Evolutionary conservation across 441 rosid species (phyloP).

Genomic region (Flueggea neowawraea): DNA sequence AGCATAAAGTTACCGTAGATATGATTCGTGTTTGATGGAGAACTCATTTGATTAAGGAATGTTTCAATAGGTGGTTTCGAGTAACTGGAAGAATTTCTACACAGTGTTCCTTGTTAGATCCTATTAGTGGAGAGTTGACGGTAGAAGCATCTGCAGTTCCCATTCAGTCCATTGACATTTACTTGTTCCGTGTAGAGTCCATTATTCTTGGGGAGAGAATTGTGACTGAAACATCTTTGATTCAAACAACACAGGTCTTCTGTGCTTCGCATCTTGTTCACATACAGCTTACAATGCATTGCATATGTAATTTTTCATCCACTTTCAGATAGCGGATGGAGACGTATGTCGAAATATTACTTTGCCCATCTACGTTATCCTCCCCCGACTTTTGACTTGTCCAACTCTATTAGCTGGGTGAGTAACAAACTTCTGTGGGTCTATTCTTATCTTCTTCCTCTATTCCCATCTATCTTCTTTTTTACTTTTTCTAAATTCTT

Average conservation of each 20-base stretch:
- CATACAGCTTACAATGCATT: slow-evolving; percentile 1
- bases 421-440: slow-evolving; percentile 2
- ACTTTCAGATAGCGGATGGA: slow-evolving; percentile 77
- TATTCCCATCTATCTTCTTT: slow-evolving; percentile 1
- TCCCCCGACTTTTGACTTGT: slow-evolving; percentile 82
- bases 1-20: too few relatives aligned
- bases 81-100: slow-evolving; percentile 76
- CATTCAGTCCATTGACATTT: slow-evolving; percentile 69
- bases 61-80: slow-evolving; percentile 63
- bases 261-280: neutral
- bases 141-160: slow-evolving; percentile 76
- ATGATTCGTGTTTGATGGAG: neutral
- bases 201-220: slow-evolving; percentile 73
- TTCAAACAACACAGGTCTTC: slow-evolving; percentile 81
- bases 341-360: slow-evolving; percentile 67
- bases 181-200: slow-evolving; percentile 69
- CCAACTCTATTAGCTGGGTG: slow-evolving; percentile 88
- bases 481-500: neutral
- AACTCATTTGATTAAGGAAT: slow-evolving; percentile 14
- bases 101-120: slow-evolving; percentile 63
- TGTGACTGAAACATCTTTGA: slow-evolving; percentile 80
- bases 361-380: slow-evolving; percentile 68
- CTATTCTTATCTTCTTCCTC: neutral
- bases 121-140: slow-evolving; percentile 74
- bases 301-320: slow-evolving; percentile 2